Evolutionary conservation across 805 yeast species (phyloP), one percentile per base, ranked within the genome.

Genomic region (Schwanniomyces pseudopolymorphus): DNA sequence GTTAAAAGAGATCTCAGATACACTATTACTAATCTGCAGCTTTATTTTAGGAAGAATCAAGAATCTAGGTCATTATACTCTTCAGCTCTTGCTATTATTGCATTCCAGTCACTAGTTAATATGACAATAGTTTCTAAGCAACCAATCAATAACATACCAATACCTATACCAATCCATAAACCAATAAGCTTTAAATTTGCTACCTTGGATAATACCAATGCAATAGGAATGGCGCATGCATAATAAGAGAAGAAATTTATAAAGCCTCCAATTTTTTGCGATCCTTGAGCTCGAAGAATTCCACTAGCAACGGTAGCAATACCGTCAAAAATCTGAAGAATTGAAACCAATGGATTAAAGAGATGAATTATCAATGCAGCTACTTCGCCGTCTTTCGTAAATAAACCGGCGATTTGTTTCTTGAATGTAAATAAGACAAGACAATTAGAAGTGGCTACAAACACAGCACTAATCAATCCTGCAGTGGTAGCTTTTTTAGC

Each of bases 171-270:
- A 1, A 80, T 50, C 96, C 96, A 88, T 41, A 88, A 64, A 0
- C 96, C 96, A 8, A 68, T 61, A 19, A 87, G 64, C 38, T 77
- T 73, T 52, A 78, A 58, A 19, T 72, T 72, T 13, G 66, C 64
- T 7, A 63, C 57, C 42, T 64, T 57, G 11, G 88, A 81, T n/a
- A 87, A 66, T 14, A 77, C 54, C 25, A 82, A 67, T 0, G 89
- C 86, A 31, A 83, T 53, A 0, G 95, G 95, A 35, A 87, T 70
- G 1, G 89, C 91, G 50, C 85, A 66, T 3, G 77, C 73, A 61
- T 88, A 88, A 64, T 88, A 88, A 0, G 84, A 78, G n/a, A 85
- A 58, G 39, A 88, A 70, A 56, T 87, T 88, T 42, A 87, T 69
- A 10, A 78, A 53, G 0, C 92, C 89, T 2, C 95, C 95, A 39